Evolutionary conservation across 2,329 filamentous ascomycete genomes (phyloP).

Genomic region (Fusarium metavorans): DNA sequence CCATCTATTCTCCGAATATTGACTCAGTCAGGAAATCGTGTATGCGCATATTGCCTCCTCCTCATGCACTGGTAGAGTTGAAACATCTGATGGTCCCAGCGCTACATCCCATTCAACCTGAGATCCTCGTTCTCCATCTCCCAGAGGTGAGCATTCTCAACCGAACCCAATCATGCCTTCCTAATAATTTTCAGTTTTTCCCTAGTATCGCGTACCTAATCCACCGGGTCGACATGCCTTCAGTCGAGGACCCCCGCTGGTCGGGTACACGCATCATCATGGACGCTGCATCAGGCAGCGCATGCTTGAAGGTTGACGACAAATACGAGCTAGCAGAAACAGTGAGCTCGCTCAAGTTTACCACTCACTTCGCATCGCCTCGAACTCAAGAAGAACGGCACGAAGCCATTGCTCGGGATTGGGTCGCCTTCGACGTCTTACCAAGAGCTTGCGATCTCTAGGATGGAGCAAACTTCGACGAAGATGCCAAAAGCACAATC

Average conservation of each 20-base stretch:
- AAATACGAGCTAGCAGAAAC: neutral
- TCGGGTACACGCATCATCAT: neutral
- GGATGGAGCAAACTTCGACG: neutral
- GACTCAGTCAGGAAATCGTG: neutral
- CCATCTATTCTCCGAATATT: neutral
- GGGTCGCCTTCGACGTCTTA: neutral
- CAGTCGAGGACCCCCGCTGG: neutral
- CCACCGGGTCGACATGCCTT: neutral
- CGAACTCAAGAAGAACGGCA: neutral
- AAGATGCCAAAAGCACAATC: neutral
- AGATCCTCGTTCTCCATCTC: neutral
- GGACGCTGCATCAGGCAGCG: neutral
- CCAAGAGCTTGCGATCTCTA: slow-evolving; percentile 4
- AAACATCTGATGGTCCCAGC: neutral
- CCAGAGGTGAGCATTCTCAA: neutral
- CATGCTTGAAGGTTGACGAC: neutral
- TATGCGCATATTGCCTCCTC: neutral
- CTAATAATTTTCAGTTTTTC: neutral
- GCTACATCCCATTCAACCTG: neutral
- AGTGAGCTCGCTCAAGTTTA: neutral
- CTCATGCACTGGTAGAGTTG: neutral
- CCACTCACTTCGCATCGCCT: neutral
- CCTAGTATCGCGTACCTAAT: neutral
- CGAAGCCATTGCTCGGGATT: neutral
- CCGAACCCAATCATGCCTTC: neutral